Evolutionary conservation across 1,139 yeast species (phyloP).

Genomic region (Taiozyma sp.): DNA sequence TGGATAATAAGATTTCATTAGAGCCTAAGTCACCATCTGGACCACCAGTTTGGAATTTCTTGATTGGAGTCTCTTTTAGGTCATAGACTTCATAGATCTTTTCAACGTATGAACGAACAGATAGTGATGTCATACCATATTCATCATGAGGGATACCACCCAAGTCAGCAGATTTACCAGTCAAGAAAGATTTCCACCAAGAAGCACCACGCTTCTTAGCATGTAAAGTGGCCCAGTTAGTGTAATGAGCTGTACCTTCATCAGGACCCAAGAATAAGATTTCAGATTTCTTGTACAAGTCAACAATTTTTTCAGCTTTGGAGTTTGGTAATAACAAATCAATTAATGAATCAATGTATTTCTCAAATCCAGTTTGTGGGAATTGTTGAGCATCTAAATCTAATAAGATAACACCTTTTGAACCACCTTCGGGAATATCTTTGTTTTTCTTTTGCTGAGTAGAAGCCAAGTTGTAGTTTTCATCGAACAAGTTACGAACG

Average conservation of each 20-base stretch:
- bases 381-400: slow-evolving; percentile 73
- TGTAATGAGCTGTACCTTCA: slow-evolving; percentile 94
- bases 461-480: slow-evolving; percentile 90
- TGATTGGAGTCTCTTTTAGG: slow-evolving; percentile 54
- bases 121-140: slow-evolving; percentile 95
- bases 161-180: slow-evolving; percentile 86
- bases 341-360: slow-evolving; percentile 86
- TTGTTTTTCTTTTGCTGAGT: slow-evolving; percentile 97
- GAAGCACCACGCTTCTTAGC: slow-evolving; percentile 93
- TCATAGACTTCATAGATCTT: slow-evolving; percentile 76
- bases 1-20: slow-evolving; percentile 83
- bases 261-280: slow-evolving; percentile 97
- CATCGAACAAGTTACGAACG: slow-evolving; percentile 87
- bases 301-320: slow-evolving; percentile 50
- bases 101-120: slow-evolving; percentile 89
- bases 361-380: slow-evolving; percentile 83
- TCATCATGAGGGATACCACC: slow-evolving; percentile 99
- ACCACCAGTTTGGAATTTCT: slow-evolving; percentile 95
- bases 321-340: slow-evolving; percentile 57
- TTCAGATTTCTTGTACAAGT: slow-evolving; percentile 77
- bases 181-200: slow-evolving; percentile 98
- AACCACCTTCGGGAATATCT: slow-evolving; percentile 99
- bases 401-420: slow-evolving; percentile 91
- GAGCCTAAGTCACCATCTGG: slow-evolving; percentile 99
- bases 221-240: slow-evolving; percentile 98